A percentile compares a stretch with the other conserved stretches of the same genome.
These are phyloP conservation scores for Pochonia chlamydosporia DNA, from an alignment of 2,329 filamentous ascomycete genomes.

Conservation along the genomic window DNA sequence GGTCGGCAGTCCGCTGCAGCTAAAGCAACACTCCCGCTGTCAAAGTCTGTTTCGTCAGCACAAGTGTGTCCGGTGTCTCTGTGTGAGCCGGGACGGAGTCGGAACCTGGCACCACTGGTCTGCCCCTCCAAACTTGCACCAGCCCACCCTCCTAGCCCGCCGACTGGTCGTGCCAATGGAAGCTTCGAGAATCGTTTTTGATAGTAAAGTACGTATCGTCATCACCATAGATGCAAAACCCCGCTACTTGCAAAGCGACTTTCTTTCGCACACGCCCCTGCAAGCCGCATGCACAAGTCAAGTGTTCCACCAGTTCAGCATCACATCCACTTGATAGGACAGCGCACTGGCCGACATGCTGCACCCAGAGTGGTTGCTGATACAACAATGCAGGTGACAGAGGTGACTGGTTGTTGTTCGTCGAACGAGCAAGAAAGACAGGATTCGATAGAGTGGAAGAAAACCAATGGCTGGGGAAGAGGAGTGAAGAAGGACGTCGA, in stretches of 20 bases:
- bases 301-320: not conserved
- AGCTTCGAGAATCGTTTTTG: too few species aligned
- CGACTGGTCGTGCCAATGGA: too few species aligned
- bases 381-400: conserved; percentile 7
- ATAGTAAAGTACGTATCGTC: too few species aligned
- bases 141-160: conserved; percentile 3
- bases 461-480: too few species aligned
- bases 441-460: not conserved
- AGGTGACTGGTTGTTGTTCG: not conserved
- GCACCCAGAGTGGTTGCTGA: conserved; percentile 5
- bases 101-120: not conserved
- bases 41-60: not conserved
- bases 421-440: not conserved
- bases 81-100: not conserved
- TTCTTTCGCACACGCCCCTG: conserved; percentile 4
- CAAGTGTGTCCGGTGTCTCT: too few species aligned
- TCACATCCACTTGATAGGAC: conserved; percentile 4
- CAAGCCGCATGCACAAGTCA: conserved; percentile 2
- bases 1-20: too few species aligned
- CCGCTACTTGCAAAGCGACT: conserved; percentile 30
- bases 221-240: too few species aligned
- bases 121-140: not conserved
- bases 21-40: not conserved
- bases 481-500: too few species aligned
- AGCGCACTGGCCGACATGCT: not conserved